phyloP scores from a whole-genome alignment of 192 early-diverging fungal genomes.

The Haplosporangium gracile region DNA sequence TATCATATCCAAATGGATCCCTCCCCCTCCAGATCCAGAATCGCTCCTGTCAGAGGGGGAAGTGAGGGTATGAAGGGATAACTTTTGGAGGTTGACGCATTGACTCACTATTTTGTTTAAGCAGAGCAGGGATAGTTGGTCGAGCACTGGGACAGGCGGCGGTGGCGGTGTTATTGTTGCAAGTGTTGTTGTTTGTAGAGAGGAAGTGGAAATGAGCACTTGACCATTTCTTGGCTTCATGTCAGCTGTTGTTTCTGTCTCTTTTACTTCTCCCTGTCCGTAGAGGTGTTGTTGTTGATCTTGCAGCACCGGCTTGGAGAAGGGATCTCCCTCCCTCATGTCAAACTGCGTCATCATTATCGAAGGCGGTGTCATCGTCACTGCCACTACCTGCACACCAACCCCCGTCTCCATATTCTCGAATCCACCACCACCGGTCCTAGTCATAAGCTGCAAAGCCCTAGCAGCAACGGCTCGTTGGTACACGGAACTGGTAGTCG shows the following conservation, averaged over 20 bases:
- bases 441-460: background rate
- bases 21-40: background rate
- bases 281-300: too few species aligned
- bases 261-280: background rate
- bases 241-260: background rate
- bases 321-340: background rate
- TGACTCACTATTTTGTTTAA: conserved; percentile 19
- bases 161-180: background rate
- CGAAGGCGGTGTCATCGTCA: background rate
- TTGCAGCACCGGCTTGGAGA: too few species aligned
- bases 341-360: background rate
- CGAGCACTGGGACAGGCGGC: background rate
- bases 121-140: conserved; percentile 11
- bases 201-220: too few species aligned
- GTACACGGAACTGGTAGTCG: background rate
- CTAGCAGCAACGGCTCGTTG: background rate
- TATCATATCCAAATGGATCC: conserved; percentile 13
- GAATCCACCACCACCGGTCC: background rate
- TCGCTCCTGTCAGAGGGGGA: background rate
- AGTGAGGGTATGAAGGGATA: background rate
- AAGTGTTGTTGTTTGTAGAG: background rate
- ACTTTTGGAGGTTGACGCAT: conserved; percentile 24
- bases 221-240: background rate
- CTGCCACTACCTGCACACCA: too few species aligned
- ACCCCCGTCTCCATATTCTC: background rate